phyloP scores from a whole-genome alignment of 768 basidiomycete species.

The Xerocomellus chrysenteron region DNA sequence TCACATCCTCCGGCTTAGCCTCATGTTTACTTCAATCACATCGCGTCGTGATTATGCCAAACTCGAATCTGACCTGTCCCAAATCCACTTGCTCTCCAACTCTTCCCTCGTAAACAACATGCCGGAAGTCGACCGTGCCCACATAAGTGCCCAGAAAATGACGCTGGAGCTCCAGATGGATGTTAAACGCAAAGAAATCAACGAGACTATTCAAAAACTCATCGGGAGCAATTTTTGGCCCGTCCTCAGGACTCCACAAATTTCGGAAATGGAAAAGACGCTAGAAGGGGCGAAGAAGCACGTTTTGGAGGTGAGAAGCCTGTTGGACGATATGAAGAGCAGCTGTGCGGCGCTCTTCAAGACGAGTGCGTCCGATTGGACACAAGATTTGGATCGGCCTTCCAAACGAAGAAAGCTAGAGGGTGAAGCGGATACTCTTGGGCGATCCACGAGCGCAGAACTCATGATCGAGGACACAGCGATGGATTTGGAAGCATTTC shows the following conservation, averaged over 20 bases:
- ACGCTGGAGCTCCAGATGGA: conserved; percentile 24
- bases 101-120: conserved; percentile 27
- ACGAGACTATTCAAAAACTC: conserved; percentile 29
- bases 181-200: conserved; percentile 35
- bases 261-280: conserved; percentile 25
- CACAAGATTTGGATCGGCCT: conserved; percentile 24
- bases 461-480: background rate
- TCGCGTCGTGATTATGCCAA: conserved; percentile 34
- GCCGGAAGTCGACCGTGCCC: conserved; percentile 23
- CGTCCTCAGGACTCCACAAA: conserved; percentile 24
- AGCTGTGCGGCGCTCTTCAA: conserved; percentile 24
- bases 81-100: conserved; percentile 22
- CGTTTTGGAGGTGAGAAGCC: conserved; percentile 30
- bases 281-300: conserved; percentile 28
- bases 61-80: conserved; percentile 35
- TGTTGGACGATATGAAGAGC: conserved; percentile 23
- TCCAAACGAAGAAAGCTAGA: conserved; percentile 28
- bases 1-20: conserved; percentile 23
- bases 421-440: background rate
- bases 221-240: conserved; percentile 43
- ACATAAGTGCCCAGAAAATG: conserved; percentile 24
- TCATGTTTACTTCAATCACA: conserved; percentile 36
- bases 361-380: conserved; percentile 8
- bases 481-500: conserved; percentile 27
- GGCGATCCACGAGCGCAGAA: background rate